Percentiles rank a stretch among this genome's conserved stretches.
Conservation (phyloP, 2,329 filamentous ascomycete species). For the Cryphonectria carpinicola region DNA sequence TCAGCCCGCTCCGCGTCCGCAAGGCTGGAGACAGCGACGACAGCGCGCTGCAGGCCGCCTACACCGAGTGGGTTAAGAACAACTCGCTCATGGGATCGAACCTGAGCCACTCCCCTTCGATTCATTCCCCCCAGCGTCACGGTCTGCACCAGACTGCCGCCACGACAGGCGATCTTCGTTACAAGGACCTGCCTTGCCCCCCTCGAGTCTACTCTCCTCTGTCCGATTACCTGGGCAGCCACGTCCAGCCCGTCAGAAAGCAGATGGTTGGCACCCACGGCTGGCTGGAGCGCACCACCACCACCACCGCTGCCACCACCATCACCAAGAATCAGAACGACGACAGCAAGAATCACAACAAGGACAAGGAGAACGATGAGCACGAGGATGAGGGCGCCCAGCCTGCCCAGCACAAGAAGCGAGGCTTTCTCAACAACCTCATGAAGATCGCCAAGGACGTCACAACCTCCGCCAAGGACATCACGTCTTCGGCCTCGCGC, state of each 20-base stretch:
- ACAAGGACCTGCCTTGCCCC: constrained; percentile 23
- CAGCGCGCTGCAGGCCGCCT: constrained; percentile 18
- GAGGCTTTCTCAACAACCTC: constrained; percentile 49
- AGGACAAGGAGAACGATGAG: constrained; percentile 27
- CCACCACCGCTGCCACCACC: constrained; percentile 24
- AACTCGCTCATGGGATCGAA: constrained; percentile 14
- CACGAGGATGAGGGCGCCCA: constrained; percentile 16
- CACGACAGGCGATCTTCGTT: constrained; percentile 26
- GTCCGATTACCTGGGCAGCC: constrained; percentile 46
- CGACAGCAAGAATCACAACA: constrained; percentile 3
- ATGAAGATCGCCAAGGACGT: constrained; percentile 59
- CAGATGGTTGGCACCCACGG: constrained; percentile 59
- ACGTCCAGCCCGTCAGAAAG: constrained; percentile 51
- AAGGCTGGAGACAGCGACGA: constrained; percentile 28
- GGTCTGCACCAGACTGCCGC: constrained; percentile 27
- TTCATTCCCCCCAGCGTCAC: constrained; percentile 6
- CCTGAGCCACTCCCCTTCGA: constrained; percentile 10
- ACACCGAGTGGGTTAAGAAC: constrained; percentile 11
- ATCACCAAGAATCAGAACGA: constrained; percentile 28
- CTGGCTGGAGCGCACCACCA: constrained; percentile 57
- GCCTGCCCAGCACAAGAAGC: constrained; percentile 40
- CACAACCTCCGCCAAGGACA: constrained; percentile 30
- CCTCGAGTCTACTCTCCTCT: constrained; percentile 47
- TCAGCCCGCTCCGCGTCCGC: constrained; percentile 37
- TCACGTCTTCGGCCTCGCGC: constrained; percentile 28